A percentile compares a stretch with the other conserved stretches of the same genome.
Evolutionary conservation across 73 alveolate genomes (phyloP).

Genomic region (Uronychia binucleata): DNA sequence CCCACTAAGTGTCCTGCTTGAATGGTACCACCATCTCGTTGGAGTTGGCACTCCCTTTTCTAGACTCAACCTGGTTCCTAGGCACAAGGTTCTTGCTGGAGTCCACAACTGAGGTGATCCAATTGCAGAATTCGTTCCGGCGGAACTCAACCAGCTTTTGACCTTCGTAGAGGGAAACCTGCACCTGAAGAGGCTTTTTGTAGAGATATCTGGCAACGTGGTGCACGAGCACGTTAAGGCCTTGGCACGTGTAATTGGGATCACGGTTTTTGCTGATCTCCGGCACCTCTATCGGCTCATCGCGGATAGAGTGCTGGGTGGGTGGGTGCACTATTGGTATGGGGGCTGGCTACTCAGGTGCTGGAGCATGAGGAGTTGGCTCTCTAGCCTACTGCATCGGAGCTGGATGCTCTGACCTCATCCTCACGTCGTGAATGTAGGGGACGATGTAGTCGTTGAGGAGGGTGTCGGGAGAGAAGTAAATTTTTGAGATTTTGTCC

Average conservation of each 20-base stretch:
- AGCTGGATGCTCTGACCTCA: constrained; percentile 12
- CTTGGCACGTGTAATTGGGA: constrained; percentile 58
- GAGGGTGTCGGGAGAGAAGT: constrained; percentile 57
- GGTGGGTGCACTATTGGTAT: constrained; percentile 29
- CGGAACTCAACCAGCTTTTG: constrained; percentile 64
- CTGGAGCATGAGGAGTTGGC: constrained; percentile 9
- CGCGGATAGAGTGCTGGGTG: constrained; percentile 12
- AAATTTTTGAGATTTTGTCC: constrained; percentile 61
- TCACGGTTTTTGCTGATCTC: constrained; percentile 18
- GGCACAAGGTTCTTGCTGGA: constrained; percentile 39
- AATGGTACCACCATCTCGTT: constrained; percentile 50
- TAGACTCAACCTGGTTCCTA: constrained; percentile 23
- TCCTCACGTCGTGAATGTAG: constrained; percentile 61
- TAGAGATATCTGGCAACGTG: constrained; percentile 47
- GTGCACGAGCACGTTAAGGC: constrained; percentile 64
- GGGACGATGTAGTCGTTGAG: constrained; percentile 72
- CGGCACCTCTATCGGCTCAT: constrained; percentile 14
- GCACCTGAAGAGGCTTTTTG: constrained; percentile 53
- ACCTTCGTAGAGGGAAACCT: constrained; percentile 72
- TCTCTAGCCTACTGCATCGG: not conserved
- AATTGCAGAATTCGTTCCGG: constrained; percentile 53
- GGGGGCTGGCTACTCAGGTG: not conserved
- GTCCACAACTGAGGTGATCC: constrained; percentile 53
- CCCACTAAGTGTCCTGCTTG: constrained; percentile 60
- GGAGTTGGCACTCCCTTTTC: constrained; percentile 29